phyloP scores from a whole-genome alignment of 192 early-diverging fungal genomes.

The Coemansia interrupta region DNA sequence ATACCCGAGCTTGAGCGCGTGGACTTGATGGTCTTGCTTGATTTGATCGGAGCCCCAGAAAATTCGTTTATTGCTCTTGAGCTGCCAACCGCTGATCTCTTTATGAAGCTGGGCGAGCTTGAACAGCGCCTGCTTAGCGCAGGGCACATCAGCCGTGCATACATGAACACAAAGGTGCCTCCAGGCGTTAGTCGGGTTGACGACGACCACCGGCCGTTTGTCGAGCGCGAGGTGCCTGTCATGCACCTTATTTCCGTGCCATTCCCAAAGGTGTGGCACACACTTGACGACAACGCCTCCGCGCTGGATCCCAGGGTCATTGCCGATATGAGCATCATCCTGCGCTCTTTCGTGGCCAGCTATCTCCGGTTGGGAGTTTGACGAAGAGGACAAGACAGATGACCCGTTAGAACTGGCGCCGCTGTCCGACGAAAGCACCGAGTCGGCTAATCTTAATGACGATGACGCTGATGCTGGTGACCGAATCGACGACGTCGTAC shows the following conservation, averaged over 20 bases:
- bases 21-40: conserved; percentile 82
- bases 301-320: conserved; percentile 63
- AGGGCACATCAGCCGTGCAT: conserved; percentile 36
- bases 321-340: conserved; percentile 72
- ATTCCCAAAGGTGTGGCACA: conserved; percentile 91
- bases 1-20: conserved; percentile 63
- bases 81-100: conserved; percentile 62
- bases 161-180: conserved; percentile 20
- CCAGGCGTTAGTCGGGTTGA: conserved; percentile 53
- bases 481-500: neutral
- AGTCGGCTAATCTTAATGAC: conserved; percentile 1
- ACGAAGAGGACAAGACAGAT: conserved; percentile 43
- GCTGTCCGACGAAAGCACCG: conserved; percentile 6
- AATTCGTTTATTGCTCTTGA: conserved; percentile 52
- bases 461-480: neutral
- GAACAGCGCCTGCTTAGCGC: conserved; percentile 61
- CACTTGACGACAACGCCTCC: conserved; percentile 64
- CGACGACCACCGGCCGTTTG: conserved; percentile 91
- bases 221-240: conserved; percentile 71
- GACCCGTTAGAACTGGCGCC: conserved; percentile 6
- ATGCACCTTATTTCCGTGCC: conserved; percentile 82
- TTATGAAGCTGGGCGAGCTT: conserved; percentile 62
- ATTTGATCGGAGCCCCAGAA: conserved; percentile 70
- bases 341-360: conserved; percentile 75
- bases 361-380: conserved; percentile 58